phyloP scores from a whole-genome alignment of 148 eudicot genomes.

The Cornus kousa region DNA sequence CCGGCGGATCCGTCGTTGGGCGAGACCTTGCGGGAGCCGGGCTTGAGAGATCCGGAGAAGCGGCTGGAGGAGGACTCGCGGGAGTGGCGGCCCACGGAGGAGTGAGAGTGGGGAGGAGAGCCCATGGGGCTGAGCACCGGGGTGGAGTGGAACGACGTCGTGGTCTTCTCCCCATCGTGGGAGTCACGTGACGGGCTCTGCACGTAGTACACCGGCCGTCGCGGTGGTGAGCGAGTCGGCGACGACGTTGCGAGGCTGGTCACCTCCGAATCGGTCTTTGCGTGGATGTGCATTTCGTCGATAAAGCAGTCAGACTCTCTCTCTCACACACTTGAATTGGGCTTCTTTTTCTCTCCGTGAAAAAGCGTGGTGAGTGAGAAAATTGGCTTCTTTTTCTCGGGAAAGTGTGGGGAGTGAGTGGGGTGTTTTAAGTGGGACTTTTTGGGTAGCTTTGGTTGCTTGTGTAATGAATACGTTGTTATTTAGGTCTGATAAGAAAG shows the following conservation, averaged over 20 bases:
- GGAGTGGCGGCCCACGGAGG: conserved; percentile 79
- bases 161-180: conserved; percentile 75
- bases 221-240: conserved; percentile 62
- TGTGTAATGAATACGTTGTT: neutral
- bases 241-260: conserved; percentile 76
- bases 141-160: conserved; percentile 78
- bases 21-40: conserved; percentile 60
- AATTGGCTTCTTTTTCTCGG: neutral
- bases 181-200: conserved; percentile 84
- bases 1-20: conserved; percentile 43
- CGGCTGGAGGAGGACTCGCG: conserved; percentile 79
- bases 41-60: conserved; percentile 74
- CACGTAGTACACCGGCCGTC: conserved; percentile 70
- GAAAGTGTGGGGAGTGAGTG: no score
- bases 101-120: conserved; percentile 78
- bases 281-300: conserved; percentile 44
- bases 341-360: neutral
- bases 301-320: neutral
- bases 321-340: no score
- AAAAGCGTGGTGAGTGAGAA: neutral
- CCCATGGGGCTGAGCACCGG: conserved; percentile 68
- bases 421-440: neutral
- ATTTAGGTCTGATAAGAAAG: neutral
- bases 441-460: neutral
- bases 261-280: conserved; percentile 85